Base-by-base conservation (phyloP, 2,329 filamentous ascomycete genomes). In the Monascus ruber region DNA sequence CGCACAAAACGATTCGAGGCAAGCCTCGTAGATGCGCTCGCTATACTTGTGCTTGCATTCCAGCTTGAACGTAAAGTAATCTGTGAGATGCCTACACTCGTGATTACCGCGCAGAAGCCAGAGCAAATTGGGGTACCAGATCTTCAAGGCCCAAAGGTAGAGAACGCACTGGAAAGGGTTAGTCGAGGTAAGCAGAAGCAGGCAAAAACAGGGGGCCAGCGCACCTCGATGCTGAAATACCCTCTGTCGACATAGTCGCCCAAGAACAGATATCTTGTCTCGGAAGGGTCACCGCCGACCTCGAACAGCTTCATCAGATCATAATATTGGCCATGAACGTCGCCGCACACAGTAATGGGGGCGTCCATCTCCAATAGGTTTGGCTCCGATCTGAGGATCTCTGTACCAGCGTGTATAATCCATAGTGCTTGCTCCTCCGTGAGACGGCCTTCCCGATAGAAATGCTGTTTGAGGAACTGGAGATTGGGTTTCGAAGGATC, bases 21-120 rank as follows among this genome's bases (percentile, higher is more conserved):
- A 96, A 41, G 91, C 89, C 58, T 98, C 89, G 63, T 98, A 98
- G 43, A 98, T 77, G 47, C 77, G 77, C 69, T 96, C 91, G 28
- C 86, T 94, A 69, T 98, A 98, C 66, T 98, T 98, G 77, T 98
- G 91, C 71, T 94, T 95, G 75, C 91, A 98, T 66, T 98, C 91
- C 42, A 98, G 80, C 74, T 98, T 96, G 74, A 98, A 98, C 45
- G 91, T 98, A 69, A 98, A 98, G 74, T 98, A 98, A 62, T 98
- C 91, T 42, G 91, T 98, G 74, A 98, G 76, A 71, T 98, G 91
- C 56, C 91, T 83, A 66, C 91, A 98, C 69, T 98, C 91, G 69
- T 98, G 91, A 67, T 98, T 98, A 51, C 91, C 91, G 55, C 91
- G 85, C 51, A 98, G 77, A 52, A 98, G 74, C 91, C 91, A 98